Base-by-base conservation (phyloP, 2,329 filamentous ascomycete genomes). In the Cladosporium velox region DNA sequence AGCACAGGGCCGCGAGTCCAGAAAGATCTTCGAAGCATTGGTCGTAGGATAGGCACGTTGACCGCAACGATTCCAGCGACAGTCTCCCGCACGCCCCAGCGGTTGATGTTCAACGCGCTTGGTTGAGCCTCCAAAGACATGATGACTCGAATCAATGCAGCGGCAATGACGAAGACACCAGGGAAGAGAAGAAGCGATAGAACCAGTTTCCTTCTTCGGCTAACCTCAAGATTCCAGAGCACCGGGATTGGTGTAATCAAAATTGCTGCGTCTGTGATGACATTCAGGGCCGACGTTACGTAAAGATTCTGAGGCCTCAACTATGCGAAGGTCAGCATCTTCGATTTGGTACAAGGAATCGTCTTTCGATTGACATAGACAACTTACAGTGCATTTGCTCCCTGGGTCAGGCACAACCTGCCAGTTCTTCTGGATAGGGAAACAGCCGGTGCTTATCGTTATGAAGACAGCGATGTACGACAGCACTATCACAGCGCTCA, bases 81-180 rank as follows among this genome's bases (percentile, higher is more conserved):
- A 1, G 76, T 78, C 64, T 79, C 78, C 55, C 78, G 71, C 1
- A 77, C 71, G 18, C 77, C 77, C 78, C 78, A 79, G n/a, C 72
- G 67, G 57, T 79, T 79, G 60, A 78, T 77, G 63, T 73, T 77
- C 15, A 75, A 67, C 1, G 74, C 75, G 1, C 71, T 74, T 0
- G 76, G 76, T 15, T 67, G 67, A 8, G 69, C 66, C 30, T 70
- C 69, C 2, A 78, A 68, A 0, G 77, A 76, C 62, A 77, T 71
- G n/a, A 72, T 70, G 34, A 73, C 72, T 10, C 77, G 73, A 15
- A 77, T 70, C 54, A 79, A 72, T 24, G 77, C 77, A 1, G 77
- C 76, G 3, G 69, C 68, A 64, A 78, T 78, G 68, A 78, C 73
- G 65, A 79, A 78, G 7, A 78, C 35, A 30, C 77, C 76, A 1